These are phyloP conservation scores for Candida namnaoensis DNA, from an alignment of 805 yeast species.

Conservation along the genomic window DNA sequence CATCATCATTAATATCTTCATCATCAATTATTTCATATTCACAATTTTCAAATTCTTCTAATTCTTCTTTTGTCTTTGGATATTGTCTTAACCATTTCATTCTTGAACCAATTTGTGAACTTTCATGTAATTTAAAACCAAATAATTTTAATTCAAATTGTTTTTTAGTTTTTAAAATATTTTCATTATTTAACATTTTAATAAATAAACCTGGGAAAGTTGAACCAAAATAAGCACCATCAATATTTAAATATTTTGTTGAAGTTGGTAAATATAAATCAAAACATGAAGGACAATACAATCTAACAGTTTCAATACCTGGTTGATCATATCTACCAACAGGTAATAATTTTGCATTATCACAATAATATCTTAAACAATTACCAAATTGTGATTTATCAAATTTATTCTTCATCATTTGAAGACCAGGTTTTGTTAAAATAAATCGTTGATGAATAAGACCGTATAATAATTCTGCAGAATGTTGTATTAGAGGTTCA, in stretches of 20 bases:
- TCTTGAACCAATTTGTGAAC: slow-evolving; percentile 78
- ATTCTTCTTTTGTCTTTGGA: slow-evolving; percentile 57
- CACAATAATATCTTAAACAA: slow-evolving; percentile 87
- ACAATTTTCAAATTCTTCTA: slow-evolving; percentile 54
- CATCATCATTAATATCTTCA: slow-evolving; percentile 22
- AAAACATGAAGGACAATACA: slow-evolving; percentile 91
- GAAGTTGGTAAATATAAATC: slow-evolving; percentile 86
- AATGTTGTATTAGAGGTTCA: slow-evolving; percentile 72
- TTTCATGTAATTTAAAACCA: slow-evolving; percentile 78
- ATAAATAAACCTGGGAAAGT: slow-evolving; percentile 90
- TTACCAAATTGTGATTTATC: slow-evolving; percentile 84
- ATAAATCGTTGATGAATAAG: slow-evolving; percentile 90
- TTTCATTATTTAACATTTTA: slow-evolving; percentile 87
- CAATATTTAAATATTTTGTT: slow-evolving; percentile 79
- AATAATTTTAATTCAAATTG: slow-evolving; percentile 69
- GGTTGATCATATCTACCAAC: slow-evolving; percentile 87
- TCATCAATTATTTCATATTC: slow-evolving; percentile 48
- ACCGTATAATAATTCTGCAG: slow-evolving; percentile 90
- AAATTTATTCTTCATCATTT: slow-evolving; percentile 89
- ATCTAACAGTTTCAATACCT: slow-evolving; percentile 84
- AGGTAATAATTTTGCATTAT: slow-evolving; percentile 84
- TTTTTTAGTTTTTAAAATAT: slow-evolving; percentile 43
- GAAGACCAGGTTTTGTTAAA: slow-evolving; percentile 80
- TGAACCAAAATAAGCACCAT: slow-evolving; percentile 96
- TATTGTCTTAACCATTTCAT: slow-evolving; percentile 89